Evolutionary conservation across 257 asterid genomes (phyloP).

Genomic region (Plantago elongata): DNA sequence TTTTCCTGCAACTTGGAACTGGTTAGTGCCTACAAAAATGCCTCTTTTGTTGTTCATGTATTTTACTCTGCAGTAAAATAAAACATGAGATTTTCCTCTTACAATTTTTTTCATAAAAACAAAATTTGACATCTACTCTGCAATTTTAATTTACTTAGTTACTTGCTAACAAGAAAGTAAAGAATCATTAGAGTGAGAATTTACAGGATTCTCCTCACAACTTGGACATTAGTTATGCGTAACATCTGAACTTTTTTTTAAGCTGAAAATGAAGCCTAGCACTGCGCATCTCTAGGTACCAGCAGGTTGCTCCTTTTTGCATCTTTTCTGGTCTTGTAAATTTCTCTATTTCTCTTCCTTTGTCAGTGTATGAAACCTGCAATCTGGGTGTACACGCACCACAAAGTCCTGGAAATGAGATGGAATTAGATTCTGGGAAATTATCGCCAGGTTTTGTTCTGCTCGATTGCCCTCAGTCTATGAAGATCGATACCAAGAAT

Average conservation of each 20-base stretch:
- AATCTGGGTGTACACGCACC: slow-evolving; percentile 92
- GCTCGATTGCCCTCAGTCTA: slow-evolving; percentile 95
- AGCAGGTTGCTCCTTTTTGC: neutral
- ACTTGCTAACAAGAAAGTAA: too few relatives aligned
- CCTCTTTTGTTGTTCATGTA: neutral
- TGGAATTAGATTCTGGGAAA: slow-evolving; percentile 86
- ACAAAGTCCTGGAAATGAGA: slow-evolving; percentile 77
- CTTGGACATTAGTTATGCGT: too few relatives aligned
- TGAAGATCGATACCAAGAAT: slow-evolving; percentile 92
- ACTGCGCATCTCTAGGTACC: too few relatives aligned
- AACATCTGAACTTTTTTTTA: too few relatives aligned
- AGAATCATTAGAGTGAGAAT: too few relatives aligned
- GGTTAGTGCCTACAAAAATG: slow-evolving; percentile 44
- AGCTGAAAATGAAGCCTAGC: too few relatives aligned
- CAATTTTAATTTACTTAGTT: too few relatives aligned
- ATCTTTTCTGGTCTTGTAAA: slow-evolving; percentile 10
- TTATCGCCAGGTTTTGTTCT: slow-evolving; percentile 76
- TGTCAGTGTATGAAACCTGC: slow-evolving; percentile 89
- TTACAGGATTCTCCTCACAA: too few relatives aligned
- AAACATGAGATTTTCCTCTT: too few relatives aligned
- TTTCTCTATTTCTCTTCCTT: neutral
- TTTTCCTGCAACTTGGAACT: slow-evolving; percentile 97
- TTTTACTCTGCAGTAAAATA: too few relatives aligned
- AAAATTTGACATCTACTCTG: too few relatives aligned
- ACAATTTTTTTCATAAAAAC: too few relatives aligned